phyloP scores from a whole-genome alignment of 192 early-diverging fungal genomes.

The Coemansia biformis region DNA sequence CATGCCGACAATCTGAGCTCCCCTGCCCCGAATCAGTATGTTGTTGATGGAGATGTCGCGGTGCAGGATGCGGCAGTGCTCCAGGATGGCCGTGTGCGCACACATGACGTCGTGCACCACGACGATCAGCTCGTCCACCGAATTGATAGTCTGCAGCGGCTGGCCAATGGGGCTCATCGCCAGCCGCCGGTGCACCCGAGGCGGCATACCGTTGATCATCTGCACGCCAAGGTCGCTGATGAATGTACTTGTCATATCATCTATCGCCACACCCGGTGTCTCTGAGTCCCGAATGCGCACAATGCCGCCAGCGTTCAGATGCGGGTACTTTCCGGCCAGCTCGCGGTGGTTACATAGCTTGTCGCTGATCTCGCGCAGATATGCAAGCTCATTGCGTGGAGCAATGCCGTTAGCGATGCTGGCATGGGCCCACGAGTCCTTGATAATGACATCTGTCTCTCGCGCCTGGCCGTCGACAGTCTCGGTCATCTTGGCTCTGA shows the following conservation, averaged over 20 bases:
- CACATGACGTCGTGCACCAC: slow-evolving; percentile 4
- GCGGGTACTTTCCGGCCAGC: slow-evolving; percentile 1
- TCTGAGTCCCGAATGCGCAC: no score
- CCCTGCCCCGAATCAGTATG: no score
- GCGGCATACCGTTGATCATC: background rate
- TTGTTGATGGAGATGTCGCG: no score
- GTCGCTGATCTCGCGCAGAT: slow-evolving; percentile 4
- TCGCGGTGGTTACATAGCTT: background rate
- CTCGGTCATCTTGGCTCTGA: no score
- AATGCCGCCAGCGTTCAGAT: slow-evolving; percentile 4
- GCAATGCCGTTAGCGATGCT: background rate
- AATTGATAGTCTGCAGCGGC: background rate
- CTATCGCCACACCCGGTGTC: no score
- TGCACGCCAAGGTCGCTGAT: background rate
- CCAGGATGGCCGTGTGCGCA: background rate
- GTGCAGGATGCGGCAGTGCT: slow-evolving; percentile 2
- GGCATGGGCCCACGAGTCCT: slow-evolving; percentile 5
- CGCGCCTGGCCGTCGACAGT: background rate
- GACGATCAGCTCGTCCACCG: slow-evolving; percentile 7
- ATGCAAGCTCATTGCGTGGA: slow-evolving; percentile 2
- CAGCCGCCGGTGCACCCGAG: background rate
- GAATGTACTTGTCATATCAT: background rate
- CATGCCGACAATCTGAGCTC: slow-evolving; percentile 18
- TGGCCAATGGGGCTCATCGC: background rate
- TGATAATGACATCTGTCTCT: slow-evolving; percentile 4